Percentiles rank a stretch among this genome's conserved stretches.
Evolutionary conservation across 768 basidiomycete species (phyloP).

Genomic region (Rossbeevera mucosa): DNA sequence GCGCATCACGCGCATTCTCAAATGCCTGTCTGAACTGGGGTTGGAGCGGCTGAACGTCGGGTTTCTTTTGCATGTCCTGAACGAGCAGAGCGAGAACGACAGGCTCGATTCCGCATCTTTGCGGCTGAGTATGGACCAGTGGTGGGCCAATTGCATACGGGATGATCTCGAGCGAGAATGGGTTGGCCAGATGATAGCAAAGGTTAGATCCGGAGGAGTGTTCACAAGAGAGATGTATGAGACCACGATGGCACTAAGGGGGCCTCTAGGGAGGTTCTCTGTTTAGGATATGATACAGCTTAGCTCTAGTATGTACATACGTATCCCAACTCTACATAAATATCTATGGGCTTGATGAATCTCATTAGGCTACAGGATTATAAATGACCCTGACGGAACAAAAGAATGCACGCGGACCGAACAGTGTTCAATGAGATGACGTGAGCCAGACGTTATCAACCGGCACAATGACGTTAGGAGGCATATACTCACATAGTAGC

Average conservation of each 20-base stretch:
- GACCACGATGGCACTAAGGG: conserved; percentile 40
- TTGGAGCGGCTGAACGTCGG: conserved; percentile 60
- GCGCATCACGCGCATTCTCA: conserved; percentile 72
- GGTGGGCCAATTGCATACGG: conserved; percentile 74
- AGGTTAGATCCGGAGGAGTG: conserved; percentile 42
- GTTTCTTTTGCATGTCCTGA: conserved; percentile 64
- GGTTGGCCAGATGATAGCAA: conserved; percentile 46
- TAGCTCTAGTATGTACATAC: neutral
- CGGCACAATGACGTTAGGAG: neutral
- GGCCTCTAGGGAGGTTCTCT: conserved; percentile 15
- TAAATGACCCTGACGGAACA: conserved; percentile 1
- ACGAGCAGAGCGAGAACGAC: conserved; percentile 59
- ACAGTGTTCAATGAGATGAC: neutral
- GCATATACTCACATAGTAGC: conserved; percentile 6
- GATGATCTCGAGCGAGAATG: conserved; percentile 54
- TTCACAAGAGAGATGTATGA: conserved; percentile 61
- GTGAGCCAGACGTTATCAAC: conserved; percentile 4
- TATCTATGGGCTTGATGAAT: neutral
- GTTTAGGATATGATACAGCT: neutral
- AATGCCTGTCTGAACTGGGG: conserved; percentile 68
- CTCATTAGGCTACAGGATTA: neutral
- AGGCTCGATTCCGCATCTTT: conserved; percentile 48
- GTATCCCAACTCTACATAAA: neutral
- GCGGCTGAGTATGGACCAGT: conserved; percentile 64
- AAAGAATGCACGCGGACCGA: neutral